Base-by-base conservation (phyloP, 106 monocot species). In the Iris macrosiphon region DNA sequence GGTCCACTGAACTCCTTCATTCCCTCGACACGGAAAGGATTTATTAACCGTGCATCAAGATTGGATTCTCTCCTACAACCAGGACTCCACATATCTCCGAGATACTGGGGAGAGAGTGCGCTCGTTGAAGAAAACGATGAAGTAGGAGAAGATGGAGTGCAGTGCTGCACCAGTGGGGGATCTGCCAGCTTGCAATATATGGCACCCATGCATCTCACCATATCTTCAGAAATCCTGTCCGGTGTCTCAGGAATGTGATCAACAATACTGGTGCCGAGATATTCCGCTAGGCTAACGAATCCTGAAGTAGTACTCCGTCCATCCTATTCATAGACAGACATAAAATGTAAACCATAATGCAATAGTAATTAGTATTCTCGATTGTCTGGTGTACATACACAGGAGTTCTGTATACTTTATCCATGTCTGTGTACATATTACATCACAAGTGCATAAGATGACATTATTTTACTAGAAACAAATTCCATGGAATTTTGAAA, bases 1-100 rank as follows among this genome's bases (percentile, higher is more conserved):
- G 95, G 95, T n/a, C 95, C 95, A 56, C 86, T 85, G 55, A 83
- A 80, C 53, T 89, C 95, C 62, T 89, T 89, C 23, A 86, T 57
- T 16, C 95, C 95, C 61, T 90, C 82, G 10, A 96, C 69, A 14
- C 79, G 73, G 44, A 86, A 96, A 33, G 95, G 92, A 63, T 98
- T 98, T 33, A 90, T 83, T 37, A 98, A 60, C 49, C 82, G 61
- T 27, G 82, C 32, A 64, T 86, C 85, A 3, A 80, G 64, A 27
- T 49, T 77, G 6, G 77, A 62, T 29, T 83, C 85, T 62, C 66
- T 72, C 55, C 65, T 76, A 67, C 51, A 70, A 6, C 71, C 40
- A 43, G 94, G 85, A 55, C 83, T 93, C 79, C 80, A 88, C 14
- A 72, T 69, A 38, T 90, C 83, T 29, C 75, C 86, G 17, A 72